phyloP scores from a whole-genome alignment of 202 grass and related monocot species.

The Alloteropsis angusta region DNA sequence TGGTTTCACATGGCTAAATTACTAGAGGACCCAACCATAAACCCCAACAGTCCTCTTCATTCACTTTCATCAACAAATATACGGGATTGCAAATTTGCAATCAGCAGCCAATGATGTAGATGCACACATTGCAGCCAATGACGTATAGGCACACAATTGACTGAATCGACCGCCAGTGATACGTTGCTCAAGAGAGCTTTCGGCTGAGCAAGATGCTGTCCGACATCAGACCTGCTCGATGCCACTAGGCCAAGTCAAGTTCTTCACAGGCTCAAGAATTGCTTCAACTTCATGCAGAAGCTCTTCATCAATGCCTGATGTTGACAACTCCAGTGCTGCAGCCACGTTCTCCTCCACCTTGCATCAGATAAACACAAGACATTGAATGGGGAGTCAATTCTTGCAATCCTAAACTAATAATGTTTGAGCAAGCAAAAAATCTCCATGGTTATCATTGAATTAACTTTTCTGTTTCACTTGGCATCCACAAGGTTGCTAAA shows the following conservation, averaged over 20 bases:
- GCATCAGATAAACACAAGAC: slow-evolving; percentile 4
- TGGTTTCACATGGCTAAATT: not conserved
- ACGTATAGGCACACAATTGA: not conserved
- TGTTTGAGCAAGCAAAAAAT: not conserved
- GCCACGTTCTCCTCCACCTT: slow-evolving; percentile 91
- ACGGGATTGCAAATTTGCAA: not conserved
- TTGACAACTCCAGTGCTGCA: slow-evolving; percentile 52
- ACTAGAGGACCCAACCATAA: not conserved
- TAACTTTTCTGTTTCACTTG: not conserved
- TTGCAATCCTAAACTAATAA: not conserved
- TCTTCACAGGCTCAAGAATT: slow-evolving; percentile 70
- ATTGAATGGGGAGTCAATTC: not conserved
- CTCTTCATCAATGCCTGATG: slow-evolving; percentile 59
- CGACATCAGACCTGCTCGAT: slow-evolving; percentile 47
- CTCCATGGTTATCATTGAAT: not conserved
- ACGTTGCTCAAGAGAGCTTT: not conserved
- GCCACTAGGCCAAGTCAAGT: slow-evolving; percentile 78
- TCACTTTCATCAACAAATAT: not conserved
- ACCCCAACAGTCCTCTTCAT: not conserved
- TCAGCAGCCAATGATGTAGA: too few relatives aligned
- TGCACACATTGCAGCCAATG: too few relatives aligned
- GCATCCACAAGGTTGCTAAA: not conserved
- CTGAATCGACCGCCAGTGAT: not conserved
- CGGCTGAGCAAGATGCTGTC: not conserved
- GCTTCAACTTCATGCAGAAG: slow-evolving; percentile 63